Base-by-base conservation (phyloP, 208 protist species). In the Leptomonas pyrrhocoris region DNA sequence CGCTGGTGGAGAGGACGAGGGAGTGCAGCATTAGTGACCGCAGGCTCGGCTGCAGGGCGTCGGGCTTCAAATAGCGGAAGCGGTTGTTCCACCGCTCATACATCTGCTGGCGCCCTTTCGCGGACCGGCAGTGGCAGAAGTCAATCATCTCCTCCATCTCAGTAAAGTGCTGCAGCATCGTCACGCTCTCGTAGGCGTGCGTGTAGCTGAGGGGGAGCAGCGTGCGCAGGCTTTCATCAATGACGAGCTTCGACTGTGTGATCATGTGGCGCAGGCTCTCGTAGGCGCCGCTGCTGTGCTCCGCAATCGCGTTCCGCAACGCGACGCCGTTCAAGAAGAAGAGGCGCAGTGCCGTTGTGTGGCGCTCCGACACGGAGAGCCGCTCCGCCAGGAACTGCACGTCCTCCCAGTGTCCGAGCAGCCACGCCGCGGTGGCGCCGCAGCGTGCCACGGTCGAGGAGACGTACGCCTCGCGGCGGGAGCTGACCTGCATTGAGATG, bases 131-230 rank as follows among this genome's bases (percentile, higher is more conserved):
- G 63, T 92, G 68, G 45, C 79, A 70, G 79, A 93, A 93, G 46
- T 89, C 91, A 15, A 99, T 81, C 21, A 99, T 89, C 83, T 99
- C 98, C 86, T 99, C 98, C 73, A 99, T 94, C 80, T 99, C 99
- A 0, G 94, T 94, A 45, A 99, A 94, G 85, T 99, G 98, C 84
- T 99, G 99, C 66, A 99, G 79, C 59, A 94, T 77, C 16, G 99
- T 96, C 16, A 99, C 73, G 42, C 93, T 90, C 30, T 98, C 88
- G 85, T 99, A 99, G 19, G 93, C 93, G 70, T 94, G 91, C 13
- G 82, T 69, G 81, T 97, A 96, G 78, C 89, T 96, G 21, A 96
- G 74, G 2, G 90, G 88, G 18, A 97, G 67, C 45, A 96, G 76
- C n/a, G 91, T 95, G 66, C 88, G 84, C 55, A 96, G 78, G 55